These are phyloP conservation scores for Erodium moschatum DNA, from an alignment of 441 rosid species.

Conservation along the genomic window DNA sequence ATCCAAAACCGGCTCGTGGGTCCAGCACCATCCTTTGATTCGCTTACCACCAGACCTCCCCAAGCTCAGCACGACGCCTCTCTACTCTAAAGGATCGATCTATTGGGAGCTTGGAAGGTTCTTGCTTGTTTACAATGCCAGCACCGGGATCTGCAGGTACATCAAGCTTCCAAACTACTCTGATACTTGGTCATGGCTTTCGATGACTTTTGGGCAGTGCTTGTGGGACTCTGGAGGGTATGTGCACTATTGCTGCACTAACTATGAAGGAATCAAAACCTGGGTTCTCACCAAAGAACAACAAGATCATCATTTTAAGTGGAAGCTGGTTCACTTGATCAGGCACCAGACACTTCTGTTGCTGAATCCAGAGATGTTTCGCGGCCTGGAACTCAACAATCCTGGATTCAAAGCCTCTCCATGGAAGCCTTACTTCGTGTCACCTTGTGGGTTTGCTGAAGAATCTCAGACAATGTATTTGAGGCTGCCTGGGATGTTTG, in stretches of 20 bases:
- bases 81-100: conserved; percentile 21
- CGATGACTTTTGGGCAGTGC: conserved; percentile 24
- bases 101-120: conserved; percentile 25
- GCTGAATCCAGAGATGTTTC: conserved; percentile 17
- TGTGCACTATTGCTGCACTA: conserved; percentile 22
- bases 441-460: conserved; percentile 18
- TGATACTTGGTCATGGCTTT: conserved; percentile 17
- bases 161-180: conserved; percentile 23
- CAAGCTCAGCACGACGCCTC: conserved; percentile 16
- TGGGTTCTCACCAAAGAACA: conserved; percentile 22
- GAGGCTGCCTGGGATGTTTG: conserved; percentile 19
- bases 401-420: neutral
- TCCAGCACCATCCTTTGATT: conserved; percentile 9
- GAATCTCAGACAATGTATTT: conserved; percentile 17
- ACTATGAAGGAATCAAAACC: conserved; percentile 21
- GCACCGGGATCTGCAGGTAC: conserved; percentile 17
- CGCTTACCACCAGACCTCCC: conserved; percentile 21
- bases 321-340: conserved; percentile 16
- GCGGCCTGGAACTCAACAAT: neutral
- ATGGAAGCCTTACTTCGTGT: conserved; percentile 17
- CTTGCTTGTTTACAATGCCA: conserved; percentile 20
- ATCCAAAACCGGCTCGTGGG: conserved; percentile 19
- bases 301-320: conserved; percentile 4
- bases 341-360: conserved; percentile 14
- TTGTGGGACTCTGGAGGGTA: conserved; percentile 21